Percentiles rank a stretch among this genome's conserved stretches.
These are phyloP conservation scores for Sarcodon aspratus DNA, from an alignment of 768 basidiomycete genomes.

Conservation along the genomic window DNA sequence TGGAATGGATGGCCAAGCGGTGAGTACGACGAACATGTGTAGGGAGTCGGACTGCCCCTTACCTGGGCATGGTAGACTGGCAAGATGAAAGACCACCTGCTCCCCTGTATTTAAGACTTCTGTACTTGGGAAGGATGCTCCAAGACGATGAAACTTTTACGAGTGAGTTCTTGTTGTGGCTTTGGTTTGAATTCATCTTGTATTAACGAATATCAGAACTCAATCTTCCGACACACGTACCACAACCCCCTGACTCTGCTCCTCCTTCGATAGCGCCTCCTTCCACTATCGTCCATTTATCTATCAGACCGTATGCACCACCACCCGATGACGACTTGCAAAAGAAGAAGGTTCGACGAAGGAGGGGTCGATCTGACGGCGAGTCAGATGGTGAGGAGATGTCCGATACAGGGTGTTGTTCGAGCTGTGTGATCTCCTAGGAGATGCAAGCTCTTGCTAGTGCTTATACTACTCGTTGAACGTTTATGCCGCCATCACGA, in stretches of 20 bases:
- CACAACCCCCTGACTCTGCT: slow-evolving; percentile 4
- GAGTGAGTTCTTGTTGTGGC: slow-evolving; percentile 29
- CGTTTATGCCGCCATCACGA: too few species aligned
- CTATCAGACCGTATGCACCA: slow-evolving; percentile 49
- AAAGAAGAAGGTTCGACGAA: slow-evolving; percentile 40
- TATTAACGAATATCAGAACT: slow-evolving; percentile 11
- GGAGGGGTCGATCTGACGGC: slow-evolving; percentile 9
- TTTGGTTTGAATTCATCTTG: not conserved
- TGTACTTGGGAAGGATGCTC: slow-evolving; percentile 71
- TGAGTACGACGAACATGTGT: slow-evolving; percentile 17
- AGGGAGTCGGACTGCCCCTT: not conserved
- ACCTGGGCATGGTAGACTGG: slow-evolving; percentile 42
- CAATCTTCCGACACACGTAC: slow-evolving; percentile 17
- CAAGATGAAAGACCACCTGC: slow-evolving; percentile 69
- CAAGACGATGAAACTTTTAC: slow-evolving; percentile 73
- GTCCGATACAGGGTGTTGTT: slow-evolving; percentile 22
- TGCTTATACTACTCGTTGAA: too few species aligned
- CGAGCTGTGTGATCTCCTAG: slow-evolving; percentile 28
- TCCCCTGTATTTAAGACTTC: slow-evolving; percentile 63
- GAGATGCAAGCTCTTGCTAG: not conserved
- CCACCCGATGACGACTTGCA: slow-evolving; percentile 35
- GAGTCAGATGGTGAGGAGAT: slow-evolving; percentile 11
- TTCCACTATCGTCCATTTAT: slow-evolving; percentile 67
- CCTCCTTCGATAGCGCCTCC: slow-evolving; percentile 14
- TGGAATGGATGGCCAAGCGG: slow-evolving; percentile 79